Conservation (phyloP, 345 rosid species). For the Turnera subulata region DNA sequence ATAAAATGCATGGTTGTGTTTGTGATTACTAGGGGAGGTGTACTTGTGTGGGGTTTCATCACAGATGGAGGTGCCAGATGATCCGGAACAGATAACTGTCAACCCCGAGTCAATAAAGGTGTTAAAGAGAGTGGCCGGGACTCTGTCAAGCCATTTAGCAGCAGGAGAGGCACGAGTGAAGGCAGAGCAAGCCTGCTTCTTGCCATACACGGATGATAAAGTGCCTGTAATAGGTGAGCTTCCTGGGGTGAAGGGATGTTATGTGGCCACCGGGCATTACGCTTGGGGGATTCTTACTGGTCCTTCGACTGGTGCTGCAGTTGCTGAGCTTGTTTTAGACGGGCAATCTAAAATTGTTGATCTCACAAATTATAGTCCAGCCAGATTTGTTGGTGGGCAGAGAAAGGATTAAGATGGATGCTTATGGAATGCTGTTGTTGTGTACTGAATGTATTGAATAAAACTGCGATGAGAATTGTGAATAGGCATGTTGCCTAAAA, state of each 20-base stretch:
- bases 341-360: constrained; percentile 60
- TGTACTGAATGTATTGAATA: too few species aligned
- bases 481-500: too few species aligned
- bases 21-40: constrained; percentile 64
- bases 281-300: constrained; percentile 95
- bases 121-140: constrained; percentile 69
- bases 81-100: constrained; percentile 54
- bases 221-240: constrained; percentile 73
- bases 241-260: constrained; percentile 65
- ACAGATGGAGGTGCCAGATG: constrained; percentile 68
- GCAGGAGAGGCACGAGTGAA: constrained; percentile 56
- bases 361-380: constrained; percentile 63
- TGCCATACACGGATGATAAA: constrained; percentile 74
- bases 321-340: constrained; percentile 72
- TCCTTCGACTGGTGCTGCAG: constrained; percentile 81
- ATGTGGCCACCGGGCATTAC: constrained; percentile 75
- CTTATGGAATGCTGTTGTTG: too few species aligned
- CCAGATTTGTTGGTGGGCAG: constrained; percentile 37
- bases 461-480: too few species aligned
- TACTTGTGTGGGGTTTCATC: constrained; percentile 86
- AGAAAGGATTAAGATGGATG: too few species aligned
- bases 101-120: constrained; percentile 60
- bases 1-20: background rate
- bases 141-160: constrained; percentile 62
- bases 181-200: constrained; percentile 89